phyloP scores from a whole-genome alignment of 805 yeast genomes.

The Kuraishia molischiana region DNA sequence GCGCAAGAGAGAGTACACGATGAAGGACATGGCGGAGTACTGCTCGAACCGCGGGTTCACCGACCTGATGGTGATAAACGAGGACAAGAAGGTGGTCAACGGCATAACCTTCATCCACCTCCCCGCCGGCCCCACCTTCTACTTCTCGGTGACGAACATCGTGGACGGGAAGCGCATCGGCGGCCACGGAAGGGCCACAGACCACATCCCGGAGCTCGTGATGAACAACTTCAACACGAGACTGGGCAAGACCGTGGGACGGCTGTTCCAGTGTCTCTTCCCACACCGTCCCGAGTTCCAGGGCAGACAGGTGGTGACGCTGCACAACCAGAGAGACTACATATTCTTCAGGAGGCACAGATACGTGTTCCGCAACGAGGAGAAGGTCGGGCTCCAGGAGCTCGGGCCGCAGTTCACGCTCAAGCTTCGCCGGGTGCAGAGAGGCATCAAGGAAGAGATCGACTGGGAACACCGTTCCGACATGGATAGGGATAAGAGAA shows the following conservation, averaged over 20 bases:
- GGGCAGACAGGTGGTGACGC: conserved; percentile 91
- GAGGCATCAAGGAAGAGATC: conserved; percentile 82
- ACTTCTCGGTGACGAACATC: conserved; percentile 75
- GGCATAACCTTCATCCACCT: conserved; percentile 90
- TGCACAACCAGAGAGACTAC: conserved; percentile 94
- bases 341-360: conserved; percentile 94
- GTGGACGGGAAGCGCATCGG: conserved; percentile 63
- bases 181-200: conserved; percentile 89
- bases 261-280: conserved; percentile 83
- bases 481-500: conserved; percentile 94
- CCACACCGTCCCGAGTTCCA: conserved; percentile 91
- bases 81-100: conserved; percentile 85
- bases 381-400: conserved; percentile 90
- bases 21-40: conserved; percentile 79
- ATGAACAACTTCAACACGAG: conserved; percentile 89
- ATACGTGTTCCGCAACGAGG: conserved; percentile 81
- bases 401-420: conserved; percentile 95
- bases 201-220: conserved; percentile 85
- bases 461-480: conserved; percentile 97
- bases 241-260: conserved; percentile 87
- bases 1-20: conserved; percentile 72
- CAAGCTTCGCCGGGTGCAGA: conserved; percentile 79
- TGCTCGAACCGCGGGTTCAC: conserved; percentile 81
- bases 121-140: conserved; percentile 93
- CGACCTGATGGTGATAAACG: conserved; percentile 82